A percentile compares a stretch with the other conserved stretches of the same genome.
Conservation (phyloP, 768 basidiomycete species). For the Lentinula sp. region DNA sequence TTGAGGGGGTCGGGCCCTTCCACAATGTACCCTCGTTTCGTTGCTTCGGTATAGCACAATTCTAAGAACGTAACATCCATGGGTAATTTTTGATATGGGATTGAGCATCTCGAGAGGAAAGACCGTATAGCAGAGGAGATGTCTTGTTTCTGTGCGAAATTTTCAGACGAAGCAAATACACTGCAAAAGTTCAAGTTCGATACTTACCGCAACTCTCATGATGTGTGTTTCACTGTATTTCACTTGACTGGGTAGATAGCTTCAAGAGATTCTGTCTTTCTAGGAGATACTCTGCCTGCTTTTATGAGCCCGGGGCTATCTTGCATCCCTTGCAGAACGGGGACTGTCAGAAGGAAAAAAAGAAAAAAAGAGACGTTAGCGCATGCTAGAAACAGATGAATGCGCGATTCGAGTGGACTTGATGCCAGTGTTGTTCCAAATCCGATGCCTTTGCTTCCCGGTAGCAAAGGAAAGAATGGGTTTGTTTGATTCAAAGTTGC, state of each 20-base stretch:
- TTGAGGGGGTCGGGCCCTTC: slow-evolving; percentile 14
- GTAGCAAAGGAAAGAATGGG: background rate
- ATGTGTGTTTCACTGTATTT: background rate
- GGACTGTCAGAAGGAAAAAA: no score
- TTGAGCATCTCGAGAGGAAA: slow-evolving; percentile 1
- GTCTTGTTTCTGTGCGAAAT: background rate
- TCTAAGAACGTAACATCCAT: slow-evolving; percentile 6
- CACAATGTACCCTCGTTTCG: slow-evolving; percentile 18
- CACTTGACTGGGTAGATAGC: background rate
- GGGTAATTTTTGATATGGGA: slow-evolving; percentile 4
- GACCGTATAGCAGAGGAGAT: background rate
- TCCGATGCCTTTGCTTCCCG: no score
- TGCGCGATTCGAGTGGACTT: no score
- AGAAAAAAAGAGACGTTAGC: no score
- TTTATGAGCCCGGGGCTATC: background rate
- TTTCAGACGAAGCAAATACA: background rate
- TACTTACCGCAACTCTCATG: background rate
- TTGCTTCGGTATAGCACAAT: slow-evolving; percentile 17
- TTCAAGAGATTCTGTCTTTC: background rate
- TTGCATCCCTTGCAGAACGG: background rate
- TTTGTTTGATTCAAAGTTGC: no score
- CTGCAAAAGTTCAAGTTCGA: background rate
- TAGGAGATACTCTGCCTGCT: background rate
- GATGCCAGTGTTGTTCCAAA: no score
- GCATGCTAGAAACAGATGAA: no score